These are phyloP conservation scores for Talaromyces sp. DNA, from an alignment of 2,329 filamentous ascomycete species.

Conservation along the genomic window DNA sequence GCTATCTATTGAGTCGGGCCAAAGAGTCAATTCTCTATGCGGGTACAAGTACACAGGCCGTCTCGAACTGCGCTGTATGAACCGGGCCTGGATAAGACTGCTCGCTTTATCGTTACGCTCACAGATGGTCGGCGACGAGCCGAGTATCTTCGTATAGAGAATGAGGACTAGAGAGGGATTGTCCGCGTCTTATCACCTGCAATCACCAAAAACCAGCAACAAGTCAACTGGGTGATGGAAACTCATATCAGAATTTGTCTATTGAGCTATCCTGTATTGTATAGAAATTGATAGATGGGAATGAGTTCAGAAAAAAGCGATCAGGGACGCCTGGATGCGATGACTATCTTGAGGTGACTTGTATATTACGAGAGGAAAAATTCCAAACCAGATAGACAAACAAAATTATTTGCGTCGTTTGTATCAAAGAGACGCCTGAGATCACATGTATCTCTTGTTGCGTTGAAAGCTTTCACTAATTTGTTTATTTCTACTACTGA, in stretches of 20 bases:
- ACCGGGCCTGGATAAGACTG: too few relatives aligned
- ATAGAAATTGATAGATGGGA: background rate
- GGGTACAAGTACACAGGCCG: too few relatives aligned
- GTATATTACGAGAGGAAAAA: background rate
- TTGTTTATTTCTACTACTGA: background rate
- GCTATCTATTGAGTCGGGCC: too few relatives aligned
- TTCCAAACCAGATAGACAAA: background rate
- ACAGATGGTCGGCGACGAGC: too few relatives aligned
- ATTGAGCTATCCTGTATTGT: background rate
- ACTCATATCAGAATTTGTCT: background rate
- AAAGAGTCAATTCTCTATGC: too few relatives aligned
- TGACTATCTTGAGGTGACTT: background rate
- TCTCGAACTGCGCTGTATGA: too few relatives aligned
- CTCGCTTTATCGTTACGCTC: too few relatives aligned
- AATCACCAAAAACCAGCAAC: background rate
- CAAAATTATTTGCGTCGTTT: background rate
- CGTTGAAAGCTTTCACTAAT: background rate
- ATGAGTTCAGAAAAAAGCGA: background rate
- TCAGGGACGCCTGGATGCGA: too few relatives aligned
- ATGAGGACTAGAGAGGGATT: background rate
- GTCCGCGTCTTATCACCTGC: background rate
- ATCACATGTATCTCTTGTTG: background rate
- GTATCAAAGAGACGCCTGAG: background rate
- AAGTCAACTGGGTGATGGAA: too few relatives aligned
- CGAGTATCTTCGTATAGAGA: too few relatives aligned